phyloP scores from a whole-genome alignment of 441 rosid genomes.

The Raphanus hybrid region DNA sequence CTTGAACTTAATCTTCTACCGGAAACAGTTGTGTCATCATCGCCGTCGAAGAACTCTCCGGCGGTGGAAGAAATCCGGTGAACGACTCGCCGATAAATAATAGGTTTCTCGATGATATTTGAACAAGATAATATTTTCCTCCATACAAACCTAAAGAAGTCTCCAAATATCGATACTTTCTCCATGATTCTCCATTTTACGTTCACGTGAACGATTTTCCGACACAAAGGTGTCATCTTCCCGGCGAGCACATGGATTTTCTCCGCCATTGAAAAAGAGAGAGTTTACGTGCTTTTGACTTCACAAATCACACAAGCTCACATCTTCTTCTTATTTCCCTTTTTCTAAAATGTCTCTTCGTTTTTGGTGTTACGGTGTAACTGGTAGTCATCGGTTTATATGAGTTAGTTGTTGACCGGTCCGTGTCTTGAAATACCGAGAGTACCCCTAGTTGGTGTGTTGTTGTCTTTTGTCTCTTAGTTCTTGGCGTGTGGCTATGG shows the following conservation, averaged over 20 bases:
- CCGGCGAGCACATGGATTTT: constrained; percentile 43
- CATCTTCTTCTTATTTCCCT: background rate
- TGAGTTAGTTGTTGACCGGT: constrained; percentile 62
- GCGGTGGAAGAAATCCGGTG: constrained; percentile 49
- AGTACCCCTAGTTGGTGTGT: constrained; percentile 50
- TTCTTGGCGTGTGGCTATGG: background rate
- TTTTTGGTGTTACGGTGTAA: constrained; percentile 31
- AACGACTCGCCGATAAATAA: constrained; percentile 57
- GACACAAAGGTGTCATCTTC: constrained; percentile 60
- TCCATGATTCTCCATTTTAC: constrained; percentile 60
- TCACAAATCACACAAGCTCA: constrained; percentile 8
- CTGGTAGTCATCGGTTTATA: constrained; percentile 32
- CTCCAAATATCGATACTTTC: constrained; percentile 62
- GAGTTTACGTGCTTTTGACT: constrained; percentile 20
- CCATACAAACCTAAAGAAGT: constrained; percentile 73
- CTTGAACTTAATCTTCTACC: constrained; percentile 47
- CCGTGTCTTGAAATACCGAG: constrained; percentile 31
- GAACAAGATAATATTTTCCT: constrained; percentile 78
- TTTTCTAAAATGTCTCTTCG: constrained; percentile 16
- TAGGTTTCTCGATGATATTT: constrained; percentile 53
- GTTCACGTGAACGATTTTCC: constrained; percentile 56
- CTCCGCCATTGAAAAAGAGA: constrained; percentile 46
- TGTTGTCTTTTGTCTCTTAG: constrained; percentile 7
- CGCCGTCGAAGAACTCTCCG: constrained; percentile 34
- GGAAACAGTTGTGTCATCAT: constrained; percentile 28